Evolutionary conservation across 257 asterid species (phyloP).

Genomic region (Rhazya stricta): DNA sequence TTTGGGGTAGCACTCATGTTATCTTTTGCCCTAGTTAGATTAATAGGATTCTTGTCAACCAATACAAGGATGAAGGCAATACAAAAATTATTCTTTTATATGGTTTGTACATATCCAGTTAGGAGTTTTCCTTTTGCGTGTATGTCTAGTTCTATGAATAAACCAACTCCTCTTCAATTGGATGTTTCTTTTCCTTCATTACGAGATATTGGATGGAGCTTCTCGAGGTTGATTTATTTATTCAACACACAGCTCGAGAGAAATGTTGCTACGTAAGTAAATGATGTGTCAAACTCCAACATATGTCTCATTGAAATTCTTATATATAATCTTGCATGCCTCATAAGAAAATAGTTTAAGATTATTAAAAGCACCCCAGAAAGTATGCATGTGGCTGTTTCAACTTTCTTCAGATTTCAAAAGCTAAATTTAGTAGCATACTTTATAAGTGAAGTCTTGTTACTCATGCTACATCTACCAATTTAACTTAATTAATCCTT

Average conservation of each 20-base stretch:
- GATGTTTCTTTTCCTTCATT: slow-evolving; percentile 76
- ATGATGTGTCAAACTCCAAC: background rate
- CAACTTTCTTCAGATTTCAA: background rate
- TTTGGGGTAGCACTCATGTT: slow-evolving; percentile 45
- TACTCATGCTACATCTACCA: background rate
- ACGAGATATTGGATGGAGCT: slow-evolving; percentile 69
- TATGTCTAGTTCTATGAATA: slow-evolving; percentile 65
- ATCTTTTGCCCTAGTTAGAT: slow-evolving; percentile 43
- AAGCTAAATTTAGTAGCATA: background rate
- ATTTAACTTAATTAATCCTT: background rate
- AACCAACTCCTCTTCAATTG: slow-evolving; percentile 87
- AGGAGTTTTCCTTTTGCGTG: slow-evolving; percentile 70
- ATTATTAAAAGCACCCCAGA: background rate
- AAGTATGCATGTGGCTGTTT: background rate
- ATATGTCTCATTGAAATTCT: background rate
- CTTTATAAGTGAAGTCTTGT: background rate
- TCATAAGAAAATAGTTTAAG: background rate
- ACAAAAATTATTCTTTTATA: slow-evolving; percentile 36
- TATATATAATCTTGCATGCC: background rate
- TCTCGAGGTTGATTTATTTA: slow-evolving; percentile 71
- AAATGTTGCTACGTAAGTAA: slow-evolving; percentile 87
- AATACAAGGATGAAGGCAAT: slow-evolving; percentile 31
- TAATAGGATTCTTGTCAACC: slow-evolving; percentile 32
- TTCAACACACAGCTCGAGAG: slow-evolving; percentile 90
- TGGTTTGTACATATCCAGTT: slow-evolving; percentile 45